A percentile compares a stretch with the other conserved stretches of the same genome.
Evolutionary conservation across 108 stramenopile species (phyloP).

Genomic region (Discostella stelligeroides): DNA sequence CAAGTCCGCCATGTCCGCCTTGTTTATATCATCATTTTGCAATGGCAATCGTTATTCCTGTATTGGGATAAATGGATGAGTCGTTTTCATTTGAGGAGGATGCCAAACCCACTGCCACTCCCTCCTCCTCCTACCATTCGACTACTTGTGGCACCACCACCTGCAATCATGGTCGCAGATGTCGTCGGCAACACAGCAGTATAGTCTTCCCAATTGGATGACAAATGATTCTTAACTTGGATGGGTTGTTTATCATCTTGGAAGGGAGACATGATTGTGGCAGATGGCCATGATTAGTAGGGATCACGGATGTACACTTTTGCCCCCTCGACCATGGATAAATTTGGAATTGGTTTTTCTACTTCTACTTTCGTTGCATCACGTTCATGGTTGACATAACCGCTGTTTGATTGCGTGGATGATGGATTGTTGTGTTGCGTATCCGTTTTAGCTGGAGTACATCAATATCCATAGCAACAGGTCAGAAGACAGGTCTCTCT

Average conservation of each 20-base stretch:
- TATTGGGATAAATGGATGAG: conserved; percentile 63
- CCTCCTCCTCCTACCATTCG: background rate
- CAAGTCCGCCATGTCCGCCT: conserved; percentile 89
- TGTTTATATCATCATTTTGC: conserved; percentile 66
- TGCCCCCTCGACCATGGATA: too few relatives aligned
- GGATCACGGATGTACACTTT: conserved; percentile 66
- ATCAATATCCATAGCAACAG: too few relatives aligned
- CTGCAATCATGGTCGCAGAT: conserved; percentile 2
- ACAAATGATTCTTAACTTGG: conserved; percentile 50
- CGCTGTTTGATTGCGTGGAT: too few relatives aligned
- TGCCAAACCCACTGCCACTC: background rate
- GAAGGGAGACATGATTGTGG: conserved; percentile 49
- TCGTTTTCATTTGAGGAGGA: conserved; percentile 43
- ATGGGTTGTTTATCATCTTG: conserved; percentile 46
- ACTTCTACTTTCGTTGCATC: too few relatives aligned
- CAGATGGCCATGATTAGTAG: conserved; percentile 78
- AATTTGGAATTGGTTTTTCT: too few relatives aligned
- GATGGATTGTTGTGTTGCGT: too few relatives aligned
- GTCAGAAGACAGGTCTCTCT: too few relatives aligned
- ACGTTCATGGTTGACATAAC: too few relatives aligned
- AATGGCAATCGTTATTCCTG: conserved; percentile 53
- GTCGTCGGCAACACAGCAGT: conserved; percentile 55
- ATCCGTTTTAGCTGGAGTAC: too few relatives aligned
- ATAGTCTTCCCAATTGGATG: conserved; percentile 55
- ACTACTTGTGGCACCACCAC: conserved; percentile 1